These are phyloP conservation scores for Citrullus amarus DNA, from an alignment of 306 rosid species.

Conservation along the genomic window DNA sequence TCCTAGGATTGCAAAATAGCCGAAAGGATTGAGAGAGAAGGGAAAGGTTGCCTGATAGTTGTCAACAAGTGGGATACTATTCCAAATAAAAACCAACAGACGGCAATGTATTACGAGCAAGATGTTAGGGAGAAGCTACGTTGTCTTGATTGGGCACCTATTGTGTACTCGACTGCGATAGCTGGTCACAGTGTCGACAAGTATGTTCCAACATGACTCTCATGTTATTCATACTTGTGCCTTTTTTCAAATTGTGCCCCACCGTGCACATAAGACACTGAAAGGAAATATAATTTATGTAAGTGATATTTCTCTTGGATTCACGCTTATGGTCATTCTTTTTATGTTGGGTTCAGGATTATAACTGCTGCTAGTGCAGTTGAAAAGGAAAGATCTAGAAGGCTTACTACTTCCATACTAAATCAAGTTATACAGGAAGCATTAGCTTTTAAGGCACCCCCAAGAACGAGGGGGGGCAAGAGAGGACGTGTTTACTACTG, in stretches of 20 bases:
- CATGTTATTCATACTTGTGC: neutral
- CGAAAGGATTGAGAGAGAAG: slow-evolving; percentile 89
- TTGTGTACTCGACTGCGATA: slow-evolving; percentile 85
- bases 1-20: slow-evolving; percentile 83
- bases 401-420: slow-evolving; percentile 71
- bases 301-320: neutral
- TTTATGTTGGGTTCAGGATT: slow-evolving; percentile 45
- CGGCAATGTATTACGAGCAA: slow-evolving; percentile 69
- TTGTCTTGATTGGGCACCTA: slow-evolving; percentile 73
- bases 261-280: neutral
- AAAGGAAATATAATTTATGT: neutral
- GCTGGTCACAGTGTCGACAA: slow-evolving; percentile 76
- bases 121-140: slow-evolving; percentile 93
- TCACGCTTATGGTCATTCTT: neutral
- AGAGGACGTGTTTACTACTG: slow-evolving; percentile 94
- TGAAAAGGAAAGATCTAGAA: slow-evolving; percentile 88
- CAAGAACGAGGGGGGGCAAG: slow-evolving; percentile 79
- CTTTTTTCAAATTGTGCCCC: neutral
- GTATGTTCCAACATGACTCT: slow-evolving; percentile 36
- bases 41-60: slow-evolving; percentile 86
- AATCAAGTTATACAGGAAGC: slow-evolving; percentile 91
- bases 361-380: slow-evolving; percentile 78
- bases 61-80: slow-evolving; percentile 98
- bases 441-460: slow-evolving; percentile 86
- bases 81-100: slow-evolving; percentile 89